Base-by-base conservation (phyloP, 352 stramenopile species). In the Globisporangium cylindrosporum region DNA sequence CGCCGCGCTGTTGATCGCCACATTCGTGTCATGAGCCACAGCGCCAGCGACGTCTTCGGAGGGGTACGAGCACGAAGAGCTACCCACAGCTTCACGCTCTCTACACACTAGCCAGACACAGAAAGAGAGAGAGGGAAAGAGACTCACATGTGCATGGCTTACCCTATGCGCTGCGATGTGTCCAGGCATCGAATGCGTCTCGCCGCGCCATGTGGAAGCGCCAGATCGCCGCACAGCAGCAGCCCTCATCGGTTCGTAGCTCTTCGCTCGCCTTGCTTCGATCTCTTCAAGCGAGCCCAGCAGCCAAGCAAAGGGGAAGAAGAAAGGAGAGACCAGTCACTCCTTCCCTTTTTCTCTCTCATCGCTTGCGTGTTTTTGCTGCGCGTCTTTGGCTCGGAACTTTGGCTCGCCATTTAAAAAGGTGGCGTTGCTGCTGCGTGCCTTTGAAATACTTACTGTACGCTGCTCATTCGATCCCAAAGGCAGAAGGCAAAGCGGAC, bases 191-290 rank as follows among this genome's bases (percentile, higher is more conserved):
- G 5, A 82, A 71, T 49, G 80, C 77, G 20, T 82, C 82, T 2
- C 73, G 80, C 7, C 79, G 82, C 57, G 80, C 76, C 12, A 91
- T 91, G 82, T 91, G 82, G 82, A 91, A 89, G 70, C 78, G 82
- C 14, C 74, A 89, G 59, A 62, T 86, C 55, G 70, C 77, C 0
- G 76, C 78, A 12, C 65, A 79, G 51, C 64, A 75, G 43, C 12
- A 48, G 15, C 15, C 14, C 41, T n/a, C 20, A 20, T 57, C 48
- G 27, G 57, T 63, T 36, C 53, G 53, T 61, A 48, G 7, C 1
- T 20, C 15, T 48, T 22, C 15, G 15, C 5, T 49, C 43, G 15
- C 43, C n/a, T 48, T 20, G 8, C 34, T 41, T 18, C 38, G 10
- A 46, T 46, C 10, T 14, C 38, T 20, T 46, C 12, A 15, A 46